A percentile compares a stretch with the other conserved stretches of the same genome.
Conservation (phyloP, 1,284 basidiomycete species). For the Kwoniella shivajii region DNA sequence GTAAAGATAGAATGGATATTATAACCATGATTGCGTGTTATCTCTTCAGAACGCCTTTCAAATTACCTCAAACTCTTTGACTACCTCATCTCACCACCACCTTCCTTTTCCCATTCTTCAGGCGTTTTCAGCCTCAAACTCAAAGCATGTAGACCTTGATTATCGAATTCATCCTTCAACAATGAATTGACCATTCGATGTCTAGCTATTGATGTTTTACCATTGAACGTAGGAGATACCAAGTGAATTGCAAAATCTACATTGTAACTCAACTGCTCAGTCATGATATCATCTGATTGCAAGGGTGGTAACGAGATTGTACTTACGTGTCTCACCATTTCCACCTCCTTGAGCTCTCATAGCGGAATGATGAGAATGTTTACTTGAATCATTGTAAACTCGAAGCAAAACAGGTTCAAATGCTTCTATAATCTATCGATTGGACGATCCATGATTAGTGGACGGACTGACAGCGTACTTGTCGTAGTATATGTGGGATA, state of each 20-base stretch:
- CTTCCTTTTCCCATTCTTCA: slow-evolving; percentile 51
- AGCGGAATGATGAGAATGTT: slow-evolving; percentile 52
- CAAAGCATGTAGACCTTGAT: slow-evolving; percentile 53
- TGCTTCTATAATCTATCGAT: slow-evolving; percentile 42
- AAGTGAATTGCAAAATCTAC: slow-evolving; percentile 54
- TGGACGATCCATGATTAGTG: not conserved
- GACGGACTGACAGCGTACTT: not conserved
- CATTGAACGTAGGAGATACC: slow-evolving; percentile 46
- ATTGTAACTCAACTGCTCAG: not conserved
- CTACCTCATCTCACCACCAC: slow-evolving; percentile 23
- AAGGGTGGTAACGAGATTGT: not conserved
- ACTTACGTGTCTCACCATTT: slow-evolving; percentile 53
- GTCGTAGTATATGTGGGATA: not conserved
- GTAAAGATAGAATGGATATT: too few relatives aligned
- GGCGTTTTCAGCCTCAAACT: slow-evolving; percentile 53
- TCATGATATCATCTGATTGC: too few relatives aligned
- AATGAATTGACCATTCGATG: slow-evolving; percentile 54
- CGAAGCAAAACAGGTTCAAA: slow-evolving; percentile 48
- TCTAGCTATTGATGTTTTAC: slow-evolving; percentile 49
- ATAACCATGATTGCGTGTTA: too few relatives aligned
- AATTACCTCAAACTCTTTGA: not conserved
- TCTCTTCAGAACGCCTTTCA: too few relatives aligned
- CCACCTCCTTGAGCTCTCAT: slow-evolving; percentile 53
- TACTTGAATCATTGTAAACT: slow-evolving; percentile 52
- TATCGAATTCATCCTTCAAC: slow-evolving; percentile 54